Base-by-base conservation (phyloP, 805 yeast species). In the Ogataea nitratoaversa region DNA sequence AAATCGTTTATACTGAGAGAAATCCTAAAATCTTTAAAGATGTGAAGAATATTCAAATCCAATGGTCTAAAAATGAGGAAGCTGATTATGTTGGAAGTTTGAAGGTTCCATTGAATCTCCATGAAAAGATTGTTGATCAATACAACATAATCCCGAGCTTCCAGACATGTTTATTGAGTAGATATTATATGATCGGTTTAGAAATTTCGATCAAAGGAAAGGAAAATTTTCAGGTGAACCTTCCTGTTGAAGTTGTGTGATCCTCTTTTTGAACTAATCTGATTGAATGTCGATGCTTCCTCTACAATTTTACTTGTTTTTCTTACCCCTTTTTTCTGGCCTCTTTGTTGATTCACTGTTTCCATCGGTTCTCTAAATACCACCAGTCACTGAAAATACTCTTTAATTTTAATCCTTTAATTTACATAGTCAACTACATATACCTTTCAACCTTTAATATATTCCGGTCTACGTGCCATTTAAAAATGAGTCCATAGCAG, bases 161-260 rank as follows among this genome's bases (percentile, higher is more conserved):
- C 56, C 85, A 81, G 49, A 72, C 71, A 36, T 82, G 88, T 57
- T 59, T 76, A 40, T 65, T 79, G n/a, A 72, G 81, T 4, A 67
- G 88, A 53, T 57, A 72, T 14, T 81, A 82, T 54, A 67, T 74
- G 43, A 16, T 58, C 19, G 23, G 23, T 5, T 36, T 56, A 5
- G 40, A 40, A 2, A 30, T 52, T 12, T 30, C 42, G 5, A 39
- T 41, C 14, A 49, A 42, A 14, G 40, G 35, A 14, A 37, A 38
- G 13, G 28, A 22, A 16, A 17, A 29, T 7, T 28, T 32, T 2
- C 3, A 13, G 13, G 12, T 41, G 11, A 23, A 27, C 19, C 16
- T 40, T 25, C 48, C 48, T 3, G 39, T 48, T 22, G 31, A 33
- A 16, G 40, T 47, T 27, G 34, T 19, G 6, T 39, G 19, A 30